phyloP scores from a whole-genome alignment of 768 basidiomycete species.

The Kwoniella bestiolae region DNA sequence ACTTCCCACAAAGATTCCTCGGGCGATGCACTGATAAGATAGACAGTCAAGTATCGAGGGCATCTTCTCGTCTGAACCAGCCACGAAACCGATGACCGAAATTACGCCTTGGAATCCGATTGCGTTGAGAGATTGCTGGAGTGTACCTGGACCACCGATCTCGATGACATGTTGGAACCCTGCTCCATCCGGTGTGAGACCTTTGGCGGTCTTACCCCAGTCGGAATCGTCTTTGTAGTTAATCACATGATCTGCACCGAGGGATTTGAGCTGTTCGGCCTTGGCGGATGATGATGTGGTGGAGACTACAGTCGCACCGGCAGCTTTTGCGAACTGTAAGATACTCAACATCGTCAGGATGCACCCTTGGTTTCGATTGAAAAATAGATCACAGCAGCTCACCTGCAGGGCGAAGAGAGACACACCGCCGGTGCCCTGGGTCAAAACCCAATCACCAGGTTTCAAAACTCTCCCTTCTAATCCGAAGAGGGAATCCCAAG shows the following conservation, averaged over 20 bases:
- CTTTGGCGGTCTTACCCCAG: constrained; percentile 26
- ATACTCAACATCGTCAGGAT: too few species aligned
- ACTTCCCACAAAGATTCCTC: constrained; percentile 24
- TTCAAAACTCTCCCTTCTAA: constrained; percentile 21
- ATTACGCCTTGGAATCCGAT: constrained; percentile 29
- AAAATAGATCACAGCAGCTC: neutral
- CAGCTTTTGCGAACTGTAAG: constrained; percentile 36
- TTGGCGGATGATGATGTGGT: constrained; percentile 32
- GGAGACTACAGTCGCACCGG: constrained; percentile 26
- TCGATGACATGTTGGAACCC: constrained; percentile 40
- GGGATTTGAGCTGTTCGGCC: constrained; percentile 20
- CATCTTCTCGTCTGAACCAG: constrained; percentile 10
- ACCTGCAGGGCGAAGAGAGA: constrained; percentile 37
- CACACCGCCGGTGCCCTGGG: constrained; percentile 38
- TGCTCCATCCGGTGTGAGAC: constrained; percentile 22
- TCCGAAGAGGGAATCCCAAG: constrained; percentile 35
- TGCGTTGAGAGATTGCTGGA: constrained; percentile 31
- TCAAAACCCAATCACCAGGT: constrained; percentile 33
- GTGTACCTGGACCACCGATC: constrained; percentile 33
- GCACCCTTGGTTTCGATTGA: too few species aligned
- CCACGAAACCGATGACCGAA: constrained; percentile 31
- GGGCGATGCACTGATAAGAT: constrained; percentile 13
- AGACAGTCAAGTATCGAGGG: constrained; percentile 17
- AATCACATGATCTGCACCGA: constrained; percentile 35
- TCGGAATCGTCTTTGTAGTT: constrained; percentile 30